These are phyloP conservation scores for Arachnomyces sp. DNA, from an alignment of 2,329 filamentous ascomycete genomes.

Conservation along the genomic window DNA sequence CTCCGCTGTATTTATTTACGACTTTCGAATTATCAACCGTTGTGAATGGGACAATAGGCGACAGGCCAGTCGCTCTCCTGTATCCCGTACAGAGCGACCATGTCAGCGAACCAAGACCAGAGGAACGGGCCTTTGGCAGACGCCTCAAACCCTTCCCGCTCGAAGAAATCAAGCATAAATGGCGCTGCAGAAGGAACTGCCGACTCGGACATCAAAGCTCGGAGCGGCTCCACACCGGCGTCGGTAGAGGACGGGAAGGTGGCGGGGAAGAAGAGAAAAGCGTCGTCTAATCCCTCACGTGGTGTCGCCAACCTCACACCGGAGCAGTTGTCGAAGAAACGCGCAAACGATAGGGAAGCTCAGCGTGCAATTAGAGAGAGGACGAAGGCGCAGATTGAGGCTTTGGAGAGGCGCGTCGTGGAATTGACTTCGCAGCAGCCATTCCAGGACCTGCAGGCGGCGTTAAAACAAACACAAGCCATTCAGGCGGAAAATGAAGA, in stretches of 20 bases:
- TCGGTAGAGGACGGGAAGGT: slow-evolving; percentile 14
- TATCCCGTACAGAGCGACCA: no score
- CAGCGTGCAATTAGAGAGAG: slow-evolving; percentile 77
- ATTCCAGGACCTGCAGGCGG: slow-evolving; percentile 72
- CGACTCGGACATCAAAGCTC: no score
- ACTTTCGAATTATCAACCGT: no score
- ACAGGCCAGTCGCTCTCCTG: no score
- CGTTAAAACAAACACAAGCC: slow-evolving; percentile 64
- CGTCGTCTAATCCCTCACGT: slow-evolving; percentile 38
- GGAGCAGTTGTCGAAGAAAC: slow-evolving; percentile 80
- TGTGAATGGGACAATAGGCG: no score
- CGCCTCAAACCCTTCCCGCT: no score
- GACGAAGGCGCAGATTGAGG: slow-evolving; percentile 71
- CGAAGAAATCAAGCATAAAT: no score
- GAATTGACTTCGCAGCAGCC: slow-evolving; percentile 73
- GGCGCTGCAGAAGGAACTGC: no score
- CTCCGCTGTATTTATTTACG: no score
- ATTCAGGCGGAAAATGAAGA: slow-evolving; percentile 73
- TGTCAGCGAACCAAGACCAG: no score
- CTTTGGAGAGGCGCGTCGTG: slow-evolving; percentile 60
- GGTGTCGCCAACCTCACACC: slow-evolving; percentile 82
- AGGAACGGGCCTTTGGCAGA: no score
- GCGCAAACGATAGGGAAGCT: slow-evolving; percentile 83
- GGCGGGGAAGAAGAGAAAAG: slow-evolving; percentile 35
- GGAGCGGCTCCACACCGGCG: slow-evolving; percentile 15